phyloP scores from a whole-genome alignment of 176 grass and related monocot species.

The Canna indica region DNA sequence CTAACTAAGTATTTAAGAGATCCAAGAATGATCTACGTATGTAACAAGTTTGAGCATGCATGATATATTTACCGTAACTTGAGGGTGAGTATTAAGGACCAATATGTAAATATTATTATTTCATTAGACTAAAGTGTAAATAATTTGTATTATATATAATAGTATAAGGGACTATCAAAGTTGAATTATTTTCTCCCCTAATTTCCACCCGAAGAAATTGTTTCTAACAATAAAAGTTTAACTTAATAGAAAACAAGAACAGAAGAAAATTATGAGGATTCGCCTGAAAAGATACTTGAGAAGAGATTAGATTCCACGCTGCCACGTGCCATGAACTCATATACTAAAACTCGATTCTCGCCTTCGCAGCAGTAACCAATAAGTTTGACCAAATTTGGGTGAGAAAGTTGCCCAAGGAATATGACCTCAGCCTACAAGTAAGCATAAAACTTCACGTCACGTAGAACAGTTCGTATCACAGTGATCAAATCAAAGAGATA shows the following conservation, averaged over 20 bases:
- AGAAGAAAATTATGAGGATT: conserved; percentile 5
- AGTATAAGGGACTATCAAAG: too few relatives aligned
- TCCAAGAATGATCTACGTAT: too few relatives aligned
- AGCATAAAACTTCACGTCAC: background rate
- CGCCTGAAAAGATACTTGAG: conserved; percentile 12
- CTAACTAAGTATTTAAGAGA: too few relatives aligned
- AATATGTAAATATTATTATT: too few relatives aligned
- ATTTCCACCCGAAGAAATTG: too few relatives aligned
- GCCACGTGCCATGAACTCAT: conserved; percentile 18
- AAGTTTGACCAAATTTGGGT: conserved; percentile 19
- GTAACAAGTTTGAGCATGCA: too few relatives aligned
- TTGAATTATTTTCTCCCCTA: too few relatives aligned
- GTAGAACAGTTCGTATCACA: background rate
- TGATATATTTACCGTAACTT: too few relatives aligned
- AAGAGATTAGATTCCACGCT: conserved; percentile 22
- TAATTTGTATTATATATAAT: too few relatives aligned
- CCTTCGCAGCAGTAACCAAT: conserved; percentile 20
- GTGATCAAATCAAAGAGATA: background rate
- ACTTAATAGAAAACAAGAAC: background rate
- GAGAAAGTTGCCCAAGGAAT: conserved; percentile 25
- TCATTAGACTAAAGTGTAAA: too few relatives aligned
- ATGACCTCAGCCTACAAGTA: conserved; percentile 11
- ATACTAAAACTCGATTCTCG: conserved; percentile 7
- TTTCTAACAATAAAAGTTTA: too few relatives aligned
- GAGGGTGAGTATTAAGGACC: too few relatives aligned